Percentiles rank a stretch among this genome's conserved stretches.
Evolutionary conservation across 257 asterid species (phyloP).

Genomic region (Solanum ahanhuiri): DNA sequence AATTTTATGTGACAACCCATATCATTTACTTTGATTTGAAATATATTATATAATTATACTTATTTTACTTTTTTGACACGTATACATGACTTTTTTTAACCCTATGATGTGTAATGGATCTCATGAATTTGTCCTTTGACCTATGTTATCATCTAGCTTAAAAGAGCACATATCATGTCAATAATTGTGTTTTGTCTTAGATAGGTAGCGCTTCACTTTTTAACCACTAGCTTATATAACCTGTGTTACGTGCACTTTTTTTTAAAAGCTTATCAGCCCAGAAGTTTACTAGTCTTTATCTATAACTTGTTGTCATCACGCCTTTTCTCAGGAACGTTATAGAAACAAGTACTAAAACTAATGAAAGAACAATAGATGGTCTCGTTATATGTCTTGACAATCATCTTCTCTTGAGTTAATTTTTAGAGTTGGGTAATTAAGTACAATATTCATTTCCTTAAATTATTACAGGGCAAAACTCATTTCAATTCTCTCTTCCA

Average conservation of each 20-base stretch:
- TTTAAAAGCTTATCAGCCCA: neutral
- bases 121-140: neutral
- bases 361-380: neutral
- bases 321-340: neutral
- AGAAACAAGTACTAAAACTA: neutral
- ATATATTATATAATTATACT: neutral
- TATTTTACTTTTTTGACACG: neutral
- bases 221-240: neutral
- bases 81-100: neutral
- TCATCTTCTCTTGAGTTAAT: neutral
- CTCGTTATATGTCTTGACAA: neutral
- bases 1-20: neutral
- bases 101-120: neutral
- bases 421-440: neutral
- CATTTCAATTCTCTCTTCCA: neutral
- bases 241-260: neutral
- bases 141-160: neutral
- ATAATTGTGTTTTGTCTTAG: neutral
- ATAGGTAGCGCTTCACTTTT: neutral
- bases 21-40: neutral
- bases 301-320: neutral
- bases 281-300: neutral
- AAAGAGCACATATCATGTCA: neutral
- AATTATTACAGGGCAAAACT: neutral
- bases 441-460: neutral